Percentiles rank a stretch among this genome's conserved stretches.
These are phyloP conservation scores for Sordaria brevicollis DNA, from an alignment of 495 filamentous ascomycete genomes.

Conservation along the genomic window DNA sequence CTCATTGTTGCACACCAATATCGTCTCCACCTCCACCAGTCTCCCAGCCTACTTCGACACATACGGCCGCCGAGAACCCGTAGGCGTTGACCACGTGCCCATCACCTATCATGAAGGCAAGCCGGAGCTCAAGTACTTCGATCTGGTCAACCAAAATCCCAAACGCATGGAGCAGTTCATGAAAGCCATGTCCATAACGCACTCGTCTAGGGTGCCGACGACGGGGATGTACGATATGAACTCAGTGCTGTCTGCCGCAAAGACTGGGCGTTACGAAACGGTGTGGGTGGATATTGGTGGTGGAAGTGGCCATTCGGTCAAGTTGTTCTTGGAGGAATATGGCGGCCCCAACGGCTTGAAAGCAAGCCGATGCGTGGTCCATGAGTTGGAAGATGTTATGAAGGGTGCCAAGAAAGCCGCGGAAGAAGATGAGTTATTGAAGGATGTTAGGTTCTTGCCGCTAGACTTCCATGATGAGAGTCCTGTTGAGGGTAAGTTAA, in stretches of 20 bases:
- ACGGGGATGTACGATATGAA: slow-evolving; percentile 24
- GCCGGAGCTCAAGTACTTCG: slow-evolving; percentile 15
- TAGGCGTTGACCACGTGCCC: slow-evolving; percentile 17
- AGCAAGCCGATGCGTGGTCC: slow-evolving; percentile 20
- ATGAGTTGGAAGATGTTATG: slow-evolving; percentile 23
- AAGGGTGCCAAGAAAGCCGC: slow-evolving; percentile 2
- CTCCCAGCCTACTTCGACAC: slow-evolving; percentile 24
- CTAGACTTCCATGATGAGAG: slow-evolving; percentile 20
- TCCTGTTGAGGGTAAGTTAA: slow-evolving; percentile 16
- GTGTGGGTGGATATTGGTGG: slow-evolving; percentile 32
- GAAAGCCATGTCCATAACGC: slow-evolving; percentile 17
- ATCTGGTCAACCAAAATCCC: slow-evolving; percentile 15
- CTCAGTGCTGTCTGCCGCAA: slow-evolving; percentile 8
- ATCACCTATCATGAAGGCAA: slow-evolving; percentile 13
- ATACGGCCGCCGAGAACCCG: slow-evolving; percentile 21
- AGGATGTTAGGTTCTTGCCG: slow-evolving; percentile 14
- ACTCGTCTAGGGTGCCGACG: slow-evolving; percentile 12
- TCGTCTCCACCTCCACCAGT: slow-evolving; percentile 11
- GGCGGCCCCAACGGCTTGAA: slow-evolving; percentile 5
- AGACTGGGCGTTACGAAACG: slow-evolving; percentile 1
- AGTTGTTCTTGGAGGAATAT: slow-evolving; percentile 15
- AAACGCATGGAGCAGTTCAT: slow-evolving; percentile 11
- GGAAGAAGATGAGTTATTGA: slow-evolving; percentile 9
- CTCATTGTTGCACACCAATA: slow-evolving; percentile 48
- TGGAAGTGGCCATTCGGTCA: slow-evolving; percentile 25